Evolutionary conservation across 2,329 filamentous ascomycete genomes (phyloP), one percentile per base, ranked within the genome.

Genomic region (Alternaria novae-zelandiae): DNA sequence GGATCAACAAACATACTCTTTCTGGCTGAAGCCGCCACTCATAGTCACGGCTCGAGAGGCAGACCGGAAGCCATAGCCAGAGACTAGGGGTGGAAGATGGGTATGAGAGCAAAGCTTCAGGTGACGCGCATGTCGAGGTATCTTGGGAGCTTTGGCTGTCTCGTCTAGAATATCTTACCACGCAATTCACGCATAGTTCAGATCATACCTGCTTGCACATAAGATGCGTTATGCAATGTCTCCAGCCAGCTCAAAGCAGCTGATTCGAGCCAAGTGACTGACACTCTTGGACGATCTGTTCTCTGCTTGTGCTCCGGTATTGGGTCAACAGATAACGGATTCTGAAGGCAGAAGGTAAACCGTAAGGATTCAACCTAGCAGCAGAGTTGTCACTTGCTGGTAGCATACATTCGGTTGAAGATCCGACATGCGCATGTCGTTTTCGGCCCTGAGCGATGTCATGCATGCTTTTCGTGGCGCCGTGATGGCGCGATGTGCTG

Each of bases 11-110:
- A 54, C 54, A 28, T 53, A 41, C 17, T 53, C 54, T 26, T 61
- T 58, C 36, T 58, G 54, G 54, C 47, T 54, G 26, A 61, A 61
- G 26, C 28, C 54, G 11, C 46, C 54, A n/a, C 55, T 58, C 6
- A 46, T 53, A 21, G 54, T 61, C n/a, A 28, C 9, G n/a, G 54
- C 46, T 28, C 21, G 23, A 51, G n/a, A 28, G 32, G 46, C 54
- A 15, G 10, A 36, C 15, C 41, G 8, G 15, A 50, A 43, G 12
- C 9, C 28, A 41, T 53, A 47, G n/a, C 12, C 11, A 15, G 43
- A 20, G 17, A 43, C 4, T 4, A 43, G 15, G 21, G 12, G 2
- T 21, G 10, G 21, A 26, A 23, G 28, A 30, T 23, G 3, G 20
- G 30, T 8, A 7, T 15, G 13, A 21, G 13, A 25, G 10, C 13